A percentile compares a stretch with the other conserved stretches of the same genome.
Conservation (phyloP, 1,284 basidiomycete species). For the Sanghuangporus sanghuang region DNA sequence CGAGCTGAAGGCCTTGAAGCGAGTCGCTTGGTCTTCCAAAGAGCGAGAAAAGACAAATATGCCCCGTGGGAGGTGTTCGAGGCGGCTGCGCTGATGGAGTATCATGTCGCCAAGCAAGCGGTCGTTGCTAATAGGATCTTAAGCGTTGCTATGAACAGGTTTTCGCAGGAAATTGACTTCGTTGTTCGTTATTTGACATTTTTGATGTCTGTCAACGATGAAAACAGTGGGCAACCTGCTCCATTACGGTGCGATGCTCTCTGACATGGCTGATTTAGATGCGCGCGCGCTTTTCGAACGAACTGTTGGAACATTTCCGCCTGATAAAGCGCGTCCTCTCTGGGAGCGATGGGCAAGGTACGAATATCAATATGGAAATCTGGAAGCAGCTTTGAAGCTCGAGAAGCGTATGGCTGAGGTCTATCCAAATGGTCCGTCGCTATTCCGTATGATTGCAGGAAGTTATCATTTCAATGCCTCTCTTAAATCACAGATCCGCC, state of each 20-base stretch:
- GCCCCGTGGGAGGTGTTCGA: slow-evolving; percentile 94
- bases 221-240: slow-evolving; percentile 66
- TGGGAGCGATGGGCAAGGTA: slow-evolving; percentile 97
- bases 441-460: not conserved
- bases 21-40: slow-evolving; percentile 76
- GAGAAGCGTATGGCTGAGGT: slow-evolving; percentile 85
- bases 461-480: not conserved
- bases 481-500: slow-evolving; percentile 58
- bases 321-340: slow-evolving; percentile 78
- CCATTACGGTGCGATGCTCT: slow-evolving; percentile 7
- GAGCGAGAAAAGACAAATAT: slow-evolving; percentile 82
- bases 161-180: slow-evolving; percentile 80
- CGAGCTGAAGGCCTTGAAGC: slow-evolving; percentile 60
- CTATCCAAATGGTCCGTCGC: slow-evolving; percentile 70
- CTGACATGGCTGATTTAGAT: slow-evolving; percentile 45
- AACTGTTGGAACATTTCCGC: slow-evolving; percentile 72
- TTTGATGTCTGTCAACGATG: slow-evolving; percentile 92
- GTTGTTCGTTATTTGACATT: slow-evolving; percentile 90
- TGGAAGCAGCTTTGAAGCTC: slow-evolving; percentile 85
- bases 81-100: slow-evolving; percentile 92
- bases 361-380: slow-evolving; percentile 92
- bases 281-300: slow-evolving; percentile 94
- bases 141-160: slow-evolving; percentile 88
- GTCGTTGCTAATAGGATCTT: slow-evolving; percentile 89
- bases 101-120: slow-evolving; percentile 87